Conservation (phyloP, 495 filamentous ascomycete genomes). For the Aspergillus heteromorphus region DNA sequence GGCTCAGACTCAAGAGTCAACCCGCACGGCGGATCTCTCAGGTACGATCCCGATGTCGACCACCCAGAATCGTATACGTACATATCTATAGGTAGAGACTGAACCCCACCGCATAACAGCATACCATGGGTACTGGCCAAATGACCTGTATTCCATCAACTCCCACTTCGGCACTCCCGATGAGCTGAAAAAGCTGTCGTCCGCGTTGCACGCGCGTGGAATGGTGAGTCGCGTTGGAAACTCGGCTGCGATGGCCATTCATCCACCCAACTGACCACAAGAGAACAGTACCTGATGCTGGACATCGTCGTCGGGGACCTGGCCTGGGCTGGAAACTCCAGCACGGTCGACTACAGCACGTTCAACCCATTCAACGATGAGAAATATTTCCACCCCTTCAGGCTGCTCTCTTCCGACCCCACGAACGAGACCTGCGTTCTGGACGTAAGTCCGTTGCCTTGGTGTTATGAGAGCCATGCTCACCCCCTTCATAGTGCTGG, state of each 20-base stretch:
- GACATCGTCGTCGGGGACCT: neutral
- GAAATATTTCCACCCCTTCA: conserved; percentile 1
- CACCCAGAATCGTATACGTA: neutral
- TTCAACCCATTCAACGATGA: conserved; percentile 1
- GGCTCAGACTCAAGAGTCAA: neutral
- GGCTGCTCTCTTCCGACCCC: neutral
- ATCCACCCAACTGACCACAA: neutral
- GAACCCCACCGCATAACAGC: too few relatives aligned
- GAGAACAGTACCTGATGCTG: neutral
- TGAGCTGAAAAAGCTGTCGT: neutral
- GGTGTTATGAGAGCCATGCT: neutral
- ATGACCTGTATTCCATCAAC: conserved; percentile 2
- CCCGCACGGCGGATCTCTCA: neutral
- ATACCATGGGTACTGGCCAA: conserved; percentile 3
- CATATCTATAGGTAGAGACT: neutral
- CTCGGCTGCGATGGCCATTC: too few relatives aligned
- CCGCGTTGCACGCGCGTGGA: neutral
- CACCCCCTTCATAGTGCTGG: neutral
- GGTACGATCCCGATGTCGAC: neutral
- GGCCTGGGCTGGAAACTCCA: neutral
- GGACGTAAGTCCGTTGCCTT: neutral
- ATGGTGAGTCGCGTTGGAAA: conserved; percentile 1
- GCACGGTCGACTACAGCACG: neutral
- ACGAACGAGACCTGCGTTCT: neutral
- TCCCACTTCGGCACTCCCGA: neutral